Base-by-base conservation (phyloP, 2,329 filamentous ascomycete species). In the Stagonosporopsis rhizophila region DNA sequence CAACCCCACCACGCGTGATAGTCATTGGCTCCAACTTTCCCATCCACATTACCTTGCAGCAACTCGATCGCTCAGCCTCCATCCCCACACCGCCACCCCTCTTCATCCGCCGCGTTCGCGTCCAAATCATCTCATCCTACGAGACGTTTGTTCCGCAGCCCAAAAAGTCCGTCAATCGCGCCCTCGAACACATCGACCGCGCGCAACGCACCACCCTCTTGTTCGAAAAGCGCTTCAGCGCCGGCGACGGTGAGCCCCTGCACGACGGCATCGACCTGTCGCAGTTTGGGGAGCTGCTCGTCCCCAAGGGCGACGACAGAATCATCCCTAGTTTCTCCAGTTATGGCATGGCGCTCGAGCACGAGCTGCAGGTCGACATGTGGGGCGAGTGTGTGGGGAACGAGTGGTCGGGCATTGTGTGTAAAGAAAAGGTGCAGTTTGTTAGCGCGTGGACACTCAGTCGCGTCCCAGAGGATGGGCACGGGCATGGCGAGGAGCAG, bases 341-440 rank as follows among this genome's bases (percentile, higher is more conserved):
- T 32, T 73, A 70, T 42, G 69, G 65, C 4, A n/a, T 70, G 1
- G 46, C 57, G 2, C 20, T 72, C 44, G 60, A 67, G 30, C 64
- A 72, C 28, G 59, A 62, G 20, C 6, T 72, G 4, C 60, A 67
- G 41, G 65, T 73, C 3, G 58, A 66, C 8, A 47, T 72, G 2
- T 66, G 67, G 59, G 65, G 67, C 12, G 65, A 66, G 48, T 73
- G 70, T 32, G 70, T 60, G 1, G 64, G 58, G n/a, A 66, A 66
- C 27, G 66, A 69, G 17, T 69, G 66, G 44, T 48, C 51, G 1
- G 58, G 59, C 0, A 60, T 64, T 2, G 56, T 58, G 2, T 66
- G 61, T 23, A 62, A 49, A 11, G 57, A 61, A 4, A 50, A 54
- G 1, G 61, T 69, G 1, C 65, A 69, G n/a, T 22, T 69, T 32